Base-by-base conservation (phyloP, 306 rosid species). In the Argentina anserina region DNA sequence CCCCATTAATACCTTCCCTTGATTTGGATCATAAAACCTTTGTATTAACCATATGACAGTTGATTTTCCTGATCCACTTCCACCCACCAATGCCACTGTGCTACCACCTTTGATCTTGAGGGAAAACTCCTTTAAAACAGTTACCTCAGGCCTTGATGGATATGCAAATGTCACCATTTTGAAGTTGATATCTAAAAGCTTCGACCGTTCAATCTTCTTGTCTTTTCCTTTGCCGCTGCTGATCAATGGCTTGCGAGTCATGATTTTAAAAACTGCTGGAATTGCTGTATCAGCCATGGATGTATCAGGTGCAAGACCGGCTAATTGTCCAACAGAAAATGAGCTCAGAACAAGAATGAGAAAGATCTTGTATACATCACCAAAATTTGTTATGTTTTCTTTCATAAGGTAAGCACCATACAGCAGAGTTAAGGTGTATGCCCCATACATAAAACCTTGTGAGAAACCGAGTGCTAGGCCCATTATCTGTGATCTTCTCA, bases 261-360 rank as follows among this genome's bases (percentile, higher is more conserved):
- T 87, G 76, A 93, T 83, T 69, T 85, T 82, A 18, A 85, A 84
- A 76, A 90, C 90, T 10, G 88, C 84, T 49, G 96, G 97, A 72
- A 93, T 86, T 36, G 90, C 85, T 3, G 85, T 61, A 5, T 87
- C 56, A 1, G 97, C 97, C 88, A 71, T 79, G 17, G 97, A 90
- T 70, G 94, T 90, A 77, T 93, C 97, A 7, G 96, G 97, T 73
- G 97, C 94, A 47, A 93, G 86, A 46, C 96, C 98, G 55, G 96
- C 97, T 46, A 87, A 83, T 80, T 93, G 97, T 60, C 97, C 98
- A 28, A 93, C 96, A 36, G 97, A 87, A 85, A 90, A 93, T 37
- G 98, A 89, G 84, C 96, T 87, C 86, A 93, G 70, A 79, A 93
- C 98, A 81, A 93, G 94, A 81, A 90, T 93, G 76, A 93, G 97